Percentiles rank a stretch among this genome's conserved stretches.
Evolutionary conservation across 2,329 filamentous ascomycete genomes (phyloP).

Genomic region (Fusarium denticulatum): DNA sequence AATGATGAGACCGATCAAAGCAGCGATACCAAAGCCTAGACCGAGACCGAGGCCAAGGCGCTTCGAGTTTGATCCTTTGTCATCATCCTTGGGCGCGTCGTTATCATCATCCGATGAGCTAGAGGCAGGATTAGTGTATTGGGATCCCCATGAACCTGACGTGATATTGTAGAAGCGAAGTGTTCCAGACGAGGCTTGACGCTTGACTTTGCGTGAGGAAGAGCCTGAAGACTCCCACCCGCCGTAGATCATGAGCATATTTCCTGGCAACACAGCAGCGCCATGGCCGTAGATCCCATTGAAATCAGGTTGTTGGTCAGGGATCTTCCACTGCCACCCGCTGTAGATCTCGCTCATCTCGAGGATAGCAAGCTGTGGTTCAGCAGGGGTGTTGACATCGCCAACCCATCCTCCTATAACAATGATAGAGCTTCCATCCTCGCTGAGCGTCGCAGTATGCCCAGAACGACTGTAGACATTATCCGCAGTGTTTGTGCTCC

Average conservation of each 20-base stretch:
- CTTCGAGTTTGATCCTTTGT: conserved; percentile 36
- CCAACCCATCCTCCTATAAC: conserved; percentile 95
- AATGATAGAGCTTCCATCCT: conserved; percentile 80
- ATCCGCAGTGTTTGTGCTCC: conserved; percentile 42
- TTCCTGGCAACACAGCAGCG: conserved; percentile 70
- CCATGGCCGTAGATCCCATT: conserved; percentile 71
- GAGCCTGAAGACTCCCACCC: conserved; percentile 65
- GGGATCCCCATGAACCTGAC: conserved; percentile 62
- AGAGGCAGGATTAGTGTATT: conserved; percentile 59
- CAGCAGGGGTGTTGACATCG: conserved; percentile 76
- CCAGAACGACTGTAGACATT: conserved; percentile 84
- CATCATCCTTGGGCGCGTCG: conserved; percentile 38
- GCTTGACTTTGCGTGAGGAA: conserved; percentile 47
- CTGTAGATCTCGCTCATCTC: conserved; percentile 80
- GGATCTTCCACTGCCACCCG: conserved; percentile 77
- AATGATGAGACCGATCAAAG: conserved; percentile 58
- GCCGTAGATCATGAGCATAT: conserved; percentile 74
- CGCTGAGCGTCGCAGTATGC: conserved; percentile 83
- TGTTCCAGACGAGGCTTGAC: conserved; percentile 43
- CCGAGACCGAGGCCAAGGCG: conserved; percentile 55
- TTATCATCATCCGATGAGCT: conserved; percentile 10
- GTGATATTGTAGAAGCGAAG: conserved; percentile 67
- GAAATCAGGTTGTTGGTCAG: conserved; percentile 57
- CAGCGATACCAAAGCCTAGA: conserved; percentile 67
- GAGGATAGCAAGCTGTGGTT: conserved; percentile 83